Evolutionary conservation across 78 protist genomes (phyloP), one percentile per base, ranked within the genome.

Genomic region (Dictyostelium citrinum): DNA sequence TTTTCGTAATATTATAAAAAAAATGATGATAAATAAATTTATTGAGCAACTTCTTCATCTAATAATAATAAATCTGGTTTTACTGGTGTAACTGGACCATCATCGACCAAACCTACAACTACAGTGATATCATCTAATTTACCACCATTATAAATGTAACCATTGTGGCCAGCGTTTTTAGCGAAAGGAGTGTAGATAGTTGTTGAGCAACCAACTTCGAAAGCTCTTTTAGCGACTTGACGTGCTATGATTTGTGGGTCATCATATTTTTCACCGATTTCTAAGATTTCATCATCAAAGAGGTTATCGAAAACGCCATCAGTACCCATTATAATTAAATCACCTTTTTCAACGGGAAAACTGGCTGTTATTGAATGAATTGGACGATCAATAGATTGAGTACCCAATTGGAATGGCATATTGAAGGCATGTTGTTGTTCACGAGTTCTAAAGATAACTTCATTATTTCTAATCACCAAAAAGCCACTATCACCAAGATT

Each of bases 291-390:
- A 3, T 83, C 88, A 79, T 91, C 96, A 55, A 78, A 96, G 24
- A 97, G 49, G 45, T 97, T 97, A 86, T 97, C 98, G 55, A 92
- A 90, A 31, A 97, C 78, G 37, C 98, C 98, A 43, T 97, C 98
- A 29, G 98, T 92, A 31, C 96, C 97, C 55, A 95, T 46, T 1
- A 97, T 84, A 20, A 97, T 60, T 12, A 93, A 20, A 58, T 97
- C 97, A 41, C 90, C 95, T 14, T 78, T 82, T 24, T 84, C 86
- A 27, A 95, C 80, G 10, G 85, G 81, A 64, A 92, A 83, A 41
- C 61, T 39, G 3, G 84, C n/a, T 1, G 86, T 75, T 24, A 82
- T 61, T 24, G 75, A 90, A 76, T 91, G 84, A 31, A 68, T 68
- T 22, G 84, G 82, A 91, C 96, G 60, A 95, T 84, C 88, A 76